Evolutionary conservation across 345 rosid species (phyloP).

Genomic region (Pelargonium nanum): DNA sequence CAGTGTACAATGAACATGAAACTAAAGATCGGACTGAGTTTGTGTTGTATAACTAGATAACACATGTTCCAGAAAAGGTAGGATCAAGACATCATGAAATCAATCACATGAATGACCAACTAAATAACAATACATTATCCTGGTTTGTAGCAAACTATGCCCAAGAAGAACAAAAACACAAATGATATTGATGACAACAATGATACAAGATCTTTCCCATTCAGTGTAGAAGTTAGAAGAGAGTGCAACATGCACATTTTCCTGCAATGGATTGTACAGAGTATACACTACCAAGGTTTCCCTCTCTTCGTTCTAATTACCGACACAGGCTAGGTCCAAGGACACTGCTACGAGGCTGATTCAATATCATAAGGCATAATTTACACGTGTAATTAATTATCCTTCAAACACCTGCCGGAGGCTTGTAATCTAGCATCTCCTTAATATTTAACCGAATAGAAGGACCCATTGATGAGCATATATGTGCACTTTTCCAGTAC

Average conservation of each 20-base stretch:
- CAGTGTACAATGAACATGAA: no score
- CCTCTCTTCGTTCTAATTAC: not conserved
- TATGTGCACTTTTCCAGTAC: slow-evolving; percentile 85
- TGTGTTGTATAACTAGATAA: no score
- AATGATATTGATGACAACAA: not conserved
- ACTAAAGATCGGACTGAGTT: no score
- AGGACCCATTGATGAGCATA: slow-evolving; percentile 98
- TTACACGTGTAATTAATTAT: slow-evolving; percentile 21
- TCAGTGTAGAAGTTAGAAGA: no score
- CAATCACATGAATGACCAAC: no score
- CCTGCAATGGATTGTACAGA: not conserved
- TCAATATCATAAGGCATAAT: slow-evolving; percentile 4
- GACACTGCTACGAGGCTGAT: not conserved
- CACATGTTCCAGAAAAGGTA: no score
- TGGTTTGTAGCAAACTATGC: no score
- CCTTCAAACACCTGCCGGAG: slow-evolving; percentile 25
- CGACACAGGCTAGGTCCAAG: not conserved
- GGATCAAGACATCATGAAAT: no score
- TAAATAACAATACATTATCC: no score
- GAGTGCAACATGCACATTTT: not conserved
- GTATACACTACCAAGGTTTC: not conserved
- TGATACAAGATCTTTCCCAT: not conserved
- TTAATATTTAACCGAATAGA: slow-evolving; percentile 67
- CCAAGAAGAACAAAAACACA: not conserved
- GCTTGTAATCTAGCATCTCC: slow-evolving; percentile 90